Evolutionary conservation across 345 rosid genomes (phyloP), one percentile per base, ranked within the genome.

Genomic region (Barbarea vulgaris): DNA sequence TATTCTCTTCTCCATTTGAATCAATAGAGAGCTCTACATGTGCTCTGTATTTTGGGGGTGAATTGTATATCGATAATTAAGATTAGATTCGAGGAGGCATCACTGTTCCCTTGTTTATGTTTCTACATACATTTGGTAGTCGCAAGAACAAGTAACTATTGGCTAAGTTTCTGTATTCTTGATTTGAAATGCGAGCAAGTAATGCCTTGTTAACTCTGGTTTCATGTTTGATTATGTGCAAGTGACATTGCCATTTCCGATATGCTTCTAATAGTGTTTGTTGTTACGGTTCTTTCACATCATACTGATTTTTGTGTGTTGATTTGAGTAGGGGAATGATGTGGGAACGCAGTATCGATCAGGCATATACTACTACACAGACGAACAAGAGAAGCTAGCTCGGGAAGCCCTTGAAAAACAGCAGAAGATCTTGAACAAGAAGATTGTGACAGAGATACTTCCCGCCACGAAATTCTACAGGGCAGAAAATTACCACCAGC

Each of bases 301-400:
- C 33, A n/a, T 66, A 17, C 68, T 78, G 69, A 67, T 15, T 12
- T 61, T 24, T 28, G 21, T 59, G 27, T 64, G 54, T 65, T 63
- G 34, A 31, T 27, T 27, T 46, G 74, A 46, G 31, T 73, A 93
- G 93, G 93, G 96, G 4, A 84, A 75, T 24, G 97, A 91, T 69
- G 95, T 86, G 58, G 98, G 97, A 28, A 28, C 93, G 5, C 97
- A 90, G 70, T 94, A 88, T 64, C 79, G 97, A 58, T 95, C 97
- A 7, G 99, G 99, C 25, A 90, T 92, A 66, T 95, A 89, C 82
- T 81, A 79, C 72, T 89, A 89, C 89, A 85, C 77, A 13, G 87
- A 81, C 19, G 61, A 50, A 4, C 93, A 89, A 79, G 92, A 79
- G 56, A 56, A 65, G 28, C 18, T 86, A 9, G 93, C 93, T 25